Conservation (phyloP, 345 rosid genomes). For the Syzygium aqueum region DNA sequence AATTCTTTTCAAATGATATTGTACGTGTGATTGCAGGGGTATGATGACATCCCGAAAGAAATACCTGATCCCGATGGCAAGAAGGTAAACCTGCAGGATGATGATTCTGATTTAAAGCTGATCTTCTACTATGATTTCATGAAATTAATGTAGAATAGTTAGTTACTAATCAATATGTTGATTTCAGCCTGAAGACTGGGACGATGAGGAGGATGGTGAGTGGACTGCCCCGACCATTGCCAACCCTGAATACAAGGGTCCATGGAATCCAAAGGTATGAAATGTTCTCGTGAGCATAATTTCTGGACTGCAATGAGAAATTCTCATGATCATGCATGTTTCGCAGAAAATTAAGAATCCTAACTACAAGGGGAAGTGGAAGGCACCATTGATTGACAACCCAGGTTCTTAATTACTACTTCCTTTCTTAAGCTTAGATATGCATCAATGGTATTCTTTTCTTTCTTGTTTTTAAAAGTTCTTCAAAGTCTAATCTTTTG, state of each 20-base stretch:
- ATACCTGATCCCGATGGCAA: constrained; percentile 68
- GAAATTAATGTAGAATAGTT: neutral
- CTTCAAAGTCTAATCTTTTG: constrained; percentile 8
- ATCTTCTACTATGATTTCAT: neutral
- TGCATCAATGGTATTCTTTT: neutral
- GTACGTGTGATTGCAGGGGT: constrained; percentile 40
- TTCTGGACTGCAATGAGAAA: neutral
- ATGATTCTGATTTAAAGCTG: neutral
- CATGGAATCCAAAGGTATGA: constrained; percentile 91
- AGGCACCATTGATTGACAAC: constrained; percentile 94
- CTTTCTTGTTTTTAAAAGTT: neutral
- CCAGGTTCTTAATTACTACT: constrained; percentile 48
- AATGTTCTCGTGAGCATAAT: neutral
- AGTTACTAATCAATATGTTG: neutral
- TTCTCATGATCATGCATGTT: constrained; percentile 4
- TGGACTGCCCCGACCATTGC: constrained; percentile 94
- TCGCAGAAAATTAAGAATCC: constrained; percentile 95
- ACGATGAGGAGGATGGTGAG: constrained; percentile 99
- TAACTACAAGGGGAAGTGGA: constrained; percentile 93
- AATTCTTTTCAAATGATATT: neutral
- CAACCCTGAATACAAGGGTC: constrained; percentile 96
- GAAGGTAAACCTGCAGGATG: constrained; percentile 49
- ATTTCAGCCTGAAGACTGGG: constrained; percentile 97
- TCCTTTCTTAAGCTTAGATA: constrained; percentile 3
- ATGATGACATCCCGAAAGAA: constrained; percentile 43